Evolutionary conservation across 2,329 filamentous ascomycete species (phyloP).

Genomic region (Xylaria hypoxylon): DNA sequence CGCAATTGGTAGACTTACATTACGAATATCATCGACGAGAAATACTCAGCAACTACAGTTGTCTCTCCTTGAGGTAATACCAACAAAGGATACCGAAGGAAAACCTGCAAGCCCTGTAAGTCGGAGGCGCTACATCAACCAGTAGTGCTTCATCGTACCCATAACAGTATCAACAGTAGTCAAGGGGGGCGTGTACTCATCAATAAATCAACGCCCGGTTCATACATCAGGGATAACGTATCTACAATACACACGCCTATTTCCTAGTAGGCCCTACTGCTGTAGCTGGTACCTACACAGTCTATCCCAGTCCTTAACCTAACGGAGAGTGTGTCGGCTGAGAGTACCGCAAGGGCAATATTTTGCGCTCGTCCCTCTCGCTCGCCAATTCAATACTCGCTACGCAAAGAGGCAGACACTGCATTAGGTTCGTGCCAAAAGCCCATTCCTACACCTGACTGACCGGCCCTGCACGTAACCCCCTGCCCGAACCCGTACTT

Average conservation of each 20-base stretch:
- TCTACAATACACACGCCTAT: slow-evolving; percentile 28
- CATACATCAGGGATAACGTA: slow-evolving; percentile 23
- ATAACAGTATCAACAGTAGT: slow-evolving; percentile 25
- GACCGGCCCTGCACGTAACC: slow-evolving; percentile 45
- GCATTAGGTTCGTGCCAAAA: slow-evolving; percentile 46
- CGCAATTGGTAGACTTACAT: slow-evolving; percentile 16
- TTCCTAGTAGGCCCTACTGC: slow-evolving; percentile 22
- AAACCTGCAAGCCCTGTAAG: slow-evolving; percentile 40
- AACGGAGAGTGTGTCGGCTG: slow-evolving; percentile 29
- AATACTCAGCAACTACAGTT: slow-evolving; percentile 1
- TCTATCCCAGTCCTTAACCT: slow-evolving; percentile 15
- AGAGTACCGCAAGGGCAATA: slow-evolving; percentile 22
- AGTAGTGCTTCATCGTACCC: slow-evolving; percentile 34
- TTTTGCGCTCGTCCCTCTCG: slow-evolving; percentile 18
- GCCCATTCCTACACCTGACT: slow-evolving; percentile 47
- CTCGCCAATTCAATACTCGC: slow-evolving; percentile 21
- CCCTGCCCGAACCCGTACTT: slow-evolving; percentile 23
- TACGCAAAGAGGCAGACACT: slow-evolving; percentile 28
- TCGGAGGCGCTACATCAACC: slow-evolving; percentile 40
- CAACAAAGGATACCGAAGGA: slow-evolving; percentile 45
- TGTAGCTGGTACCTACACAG: slow-evolving; percentile 29
- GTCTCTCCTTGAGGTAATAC: slow-evolving; percentile 32
- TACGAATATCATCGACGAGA: slow-evolving; percentile 13
- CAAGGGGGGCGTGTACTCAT: slow-evolving; percentile 46
- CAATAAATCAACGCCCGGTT: slow-evolving; percentile 35